These are phyloP conservation scores for Xylariaceae sp. DNA, from an alignment of 2,329 filamentous ascomycete genomes.

Conservation along the genomic window DNA sequence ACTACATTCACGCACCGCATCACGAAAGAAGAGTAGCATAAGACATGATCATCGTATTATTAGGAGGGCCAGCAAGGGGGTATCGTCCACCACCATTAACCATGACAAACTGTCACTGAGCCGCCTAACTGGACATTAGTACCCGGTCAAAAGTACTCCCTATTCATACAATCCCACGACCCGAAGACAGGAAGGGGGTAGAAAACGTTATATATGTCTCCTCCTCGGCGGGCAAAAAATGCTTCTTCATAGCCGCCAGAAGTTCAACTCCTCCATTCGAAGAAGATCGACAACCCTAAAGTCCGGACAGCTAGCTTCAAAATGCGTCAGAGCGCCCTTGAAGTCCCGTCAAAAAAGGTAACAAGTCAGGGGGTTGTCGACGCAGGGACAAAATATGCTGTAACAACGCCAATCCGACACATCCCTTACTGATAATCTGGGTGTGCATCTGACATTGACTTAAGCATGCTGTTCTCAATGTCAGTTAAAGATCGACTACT, in stretches of 20 bases:
- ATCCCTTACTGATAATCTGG: constrained; percentile 14
- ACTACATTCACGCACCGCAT: not conserved
- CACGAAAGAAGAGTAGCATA: not conserved
- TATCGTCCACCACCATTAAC: constrained; percentile 22
- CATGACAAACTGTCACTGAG: constrained; percentile 1
- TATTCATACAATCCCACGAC: not conserved
- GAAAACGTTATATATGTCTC: not conserved
- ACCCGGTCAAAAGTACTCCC: not conserved
- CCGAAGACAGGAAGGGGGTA: not conserved
- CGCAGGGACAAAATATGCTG: no score
- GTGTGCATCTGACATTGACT: constrained; percentile 31
- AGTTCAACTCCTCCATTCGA: not conserved
- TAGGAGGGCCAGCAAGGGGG: constrained; percentile 9
- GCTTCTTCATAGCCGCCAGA: not conserved
- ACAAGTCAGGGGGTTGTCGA: not conserved
- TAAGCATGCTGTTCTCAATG: constrained; percentile 31
- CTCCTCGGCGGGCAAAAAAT: not conserved
- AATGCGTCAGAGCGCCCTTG: not conserved
- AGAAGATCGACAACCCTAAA: not conserved
- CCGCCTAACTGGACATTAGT: not conserved
- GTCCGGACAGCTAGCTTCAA: not conserved
- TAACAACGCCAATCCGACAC: not conserved
- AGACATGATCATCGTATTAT: not conserved
- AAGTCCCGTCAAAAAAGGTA: not conserved
- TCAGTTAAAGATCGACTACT: constrained; percentile 15